Conservation (phyloP, 805 yeast species). For the Nakazawaea sp. region DNA sequence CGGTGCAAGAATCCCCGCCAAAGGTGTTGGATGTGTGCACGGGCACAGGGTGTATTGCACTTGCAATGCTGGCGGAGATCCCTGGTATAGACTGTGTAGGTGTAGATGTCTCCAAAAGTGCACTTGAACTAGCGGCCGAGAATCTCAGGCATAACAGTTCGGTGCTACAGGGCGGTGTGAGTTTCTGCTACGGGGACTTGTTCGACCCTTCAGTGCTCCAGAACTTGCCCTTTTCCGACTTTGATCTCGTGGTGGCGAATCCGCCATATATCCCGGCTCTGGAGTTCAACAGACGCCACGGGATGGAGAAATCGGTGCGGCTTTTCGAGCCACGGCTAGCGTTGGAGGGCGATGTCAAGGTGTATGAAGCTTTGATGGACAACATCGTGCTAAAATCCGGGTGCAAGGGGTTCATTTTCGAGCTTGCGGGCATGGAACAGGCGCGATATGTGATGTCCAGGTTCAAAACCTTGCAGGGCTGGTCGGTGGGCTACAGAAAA, state of each 20-base stretch:
- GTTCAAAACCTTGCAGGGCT: conserved; percentile 20
- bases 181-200: conserved; percentile 18
- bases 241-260: conserved; percentile 67
- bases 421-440: conserved; percentile 62
- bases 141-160: conserved; percentile 26
- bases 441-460: conserved; percentile 30
- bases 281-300: conserved; percentile 32
- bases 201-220: conserved; percentile 8
- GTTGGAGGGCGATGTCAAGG: conserved; percentile 69
- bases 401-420: conserved; percentile 64
- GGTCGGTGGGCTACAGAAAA: conserved; percentile 40
- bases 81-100: conserved; percentile 25
- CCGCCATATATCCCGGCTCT: conserved; percentile 76
- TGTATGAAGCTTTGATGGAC: conserved; percentile 50
- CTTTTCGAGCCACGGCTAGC: conserved; percentile 74
- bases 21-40: conserved; percentile 67
- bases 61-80: conserved; percentile 34
- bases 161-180: conserved; percentile 8
- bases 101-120: conserved; percentile 49
- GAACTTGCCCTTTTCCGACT: conserved; percentile 1
- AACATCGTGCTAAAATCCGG: conserved; percentile 32
- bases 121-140: conserved; percentile 41
- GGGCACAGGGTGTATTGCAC: conserved; percentile 84
- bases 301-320: conserved; percentile 60
- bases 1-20: background rate